phyloP scores from a whole-genome alignment of 768 basidiomycete species.

The Ephemerocybe angulata region DNA sequence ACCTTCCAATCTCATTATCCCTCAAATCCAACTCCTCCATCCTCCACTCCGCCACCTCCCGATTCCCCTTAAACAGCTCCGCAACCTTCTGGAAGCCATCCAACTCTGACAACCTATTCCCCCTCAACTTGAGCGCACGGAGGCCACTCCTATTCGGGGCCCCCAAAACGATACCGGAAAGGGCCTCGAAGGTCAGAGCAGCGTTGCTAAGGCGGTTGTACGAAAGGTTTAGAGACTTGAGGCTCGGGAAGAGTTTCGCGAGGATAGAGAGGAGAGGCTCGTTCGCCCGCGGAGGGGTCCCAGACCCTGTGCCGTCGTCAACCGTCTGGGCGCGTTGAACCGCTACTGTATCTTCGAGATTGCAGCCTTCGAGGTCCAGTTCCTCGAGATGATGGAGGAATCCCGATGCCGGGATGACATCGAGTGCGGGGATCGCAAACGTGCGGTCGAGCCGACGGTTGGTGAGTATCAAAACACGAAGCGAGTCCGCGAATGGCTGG shows the following conservation, averaged over 20 bases:
- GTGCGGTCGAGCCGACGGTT: constrained; percentile 67
- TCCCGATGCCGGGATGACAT: constrained; percentile 27
- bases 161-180: constrained; percentile 51
- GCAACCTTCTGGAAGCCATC: constrained; percentile 61
- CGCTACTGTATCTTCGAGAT: constrained; percentile 55
- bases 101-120: constrained; percentile 61
- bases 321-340: constrained; percentile 36
- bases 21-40: constrained; percentile 80
- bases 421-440: constrained; percentile 47
- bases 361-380: constrained; percentile 70
- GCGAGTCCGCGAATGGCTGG: constrained; percentile 57
- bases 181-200: constrained; percentile 44
- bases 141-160: constrained; percentile 50
- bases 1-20: constrained; percentile 73
- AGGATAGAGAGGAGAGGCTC: constrained; percentile 60
- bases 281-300: constrained; percentile 40
- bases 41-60: constrained; percentile 63
- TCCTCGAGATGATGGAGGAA: constrained; percentile 70
- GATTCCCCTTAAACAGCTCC: constrained; percentile 61
- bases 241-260: constrained; percentile 63
- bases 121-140: constrained; percentile 61
- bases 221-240: constrained; percentile 70
- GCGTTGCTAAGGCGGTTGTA: constrained; percentile 63
- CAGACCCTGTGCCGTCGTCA: constrained; percentile 21
- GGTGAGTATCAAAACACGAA: constrained; percentile 55